Evolutionary conservation across 1,284 basidiomycete species (phyloP).

Genomic region (Ceratobasidium sp.): DNA sequence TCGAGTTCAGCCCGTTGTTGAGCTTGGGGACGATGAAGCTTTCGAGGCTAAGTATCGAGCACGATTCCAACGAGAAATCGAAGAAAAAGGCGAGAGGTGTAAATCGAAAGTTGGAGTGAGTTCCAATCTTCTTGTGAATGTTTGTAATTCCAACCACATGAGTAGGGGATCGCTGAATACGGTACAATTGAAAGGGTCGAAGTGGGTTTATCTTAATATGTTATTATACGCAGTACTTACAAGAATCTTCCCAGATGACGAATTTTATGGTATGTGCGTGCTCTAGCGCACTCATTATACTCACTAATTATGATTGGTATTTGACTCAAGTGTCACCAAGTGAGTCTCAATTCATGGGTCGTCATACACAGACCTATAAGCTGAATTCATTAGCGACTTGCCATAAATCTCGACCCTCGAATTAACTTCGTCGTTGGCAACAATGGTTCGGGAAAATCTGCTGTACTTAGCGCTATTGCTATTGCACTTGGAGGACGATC

Average conservation of each 20-base stretch:
- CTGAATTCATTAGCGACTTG: slow-evolving; percentile 66
- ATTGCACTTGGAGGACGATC: slow-evolving; percentile 96
- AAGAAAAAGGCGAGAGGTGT: slow-evolving; percentile 38
- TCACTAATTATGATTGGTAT: neutral
- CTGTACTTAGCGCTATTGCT: slow-evolving; percentile 93
- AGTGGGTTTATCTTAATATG: neutral
- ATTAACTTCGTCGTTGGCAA: slow-evolving; percentile 97
- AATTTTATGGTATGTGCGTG: slow-evolving; percentile 78
- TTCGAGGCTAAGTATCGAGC: slow-evolving; percentile 44
- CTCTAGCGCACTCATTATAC: neutral
- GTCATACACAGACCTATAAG: neutral
- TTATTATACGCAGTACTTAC: neutral
- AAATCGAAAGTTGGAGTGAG: slow-evolving; percentile 18
- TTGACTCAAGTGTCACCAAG: slow-evolving; percentile 75
- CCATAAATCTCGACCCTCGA: slow-evolving; percentile 86
- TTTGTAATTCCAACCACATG: neutral
- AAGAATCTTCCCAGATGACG: slow-evolving; percentile 65
- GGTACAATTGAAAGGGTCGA: slow-evolving; percentile 91
- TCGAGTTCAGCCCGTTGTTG: slow-evolving; percentile 21
- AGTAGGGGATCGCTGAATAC: slow-evolving; percentile 80
- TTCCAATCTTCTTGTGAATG: neutral
- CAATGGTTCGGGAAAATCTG: slow-evolving; percentile 87
- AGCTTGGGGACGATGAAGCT: slow-evolving; percentile 35
- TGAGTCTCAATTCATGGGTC: neutral
- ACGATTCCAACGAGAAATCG: slow-evolving; percentile 40